Evolutionary conservation across 2,329 filamentous ascomycete species (phyloP), one percentile per base, ranked within the genome.

Genomic region (Colletotrichum sp.): DNA sequence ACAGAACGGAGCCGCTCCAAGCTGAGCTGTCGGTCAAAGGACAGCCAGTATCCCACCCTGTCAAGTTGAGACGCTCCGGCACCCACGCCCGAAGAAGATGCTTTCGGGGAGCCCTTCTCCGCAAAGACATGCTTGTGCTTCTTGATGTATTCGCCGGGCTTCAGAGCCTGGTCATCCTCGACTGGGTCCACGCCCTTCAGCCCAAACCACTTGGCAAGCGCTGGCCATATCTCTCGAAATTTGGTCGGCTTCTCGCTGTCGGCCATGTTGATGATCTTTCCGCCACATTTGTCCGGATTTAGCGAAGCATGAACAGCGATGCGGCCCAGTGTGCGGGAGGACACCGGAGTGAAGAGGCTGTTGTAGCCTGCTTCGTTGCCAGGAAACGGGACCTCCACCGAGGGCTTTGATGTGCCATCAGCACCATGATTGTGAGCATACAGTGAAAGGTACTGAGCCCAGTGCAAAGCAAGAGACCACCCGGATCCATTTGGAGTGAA

Each of bases 21-120:
- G 70, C 86, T 87, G 78, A 89, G 79, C 67, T 88, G 86, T 28
- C 87, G 82, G 75, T 90, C 87, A 76, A 89, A 89, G 8, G 84
- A 85, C 66, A 89, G 80, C 86, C 87, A 85, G 80, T 83, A 84
- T 30, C 87, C 85, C n/a, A 88, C 81, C 74, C 84, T 82, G 78
- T 89, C 83, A 59, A 88, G 76, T 78, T 88, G 82, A 71, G 80
- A 76, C 27, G 80, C 80, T 0, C 86, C 86, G 8, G 78, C 81
- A 0, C 85, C 83, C 6, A 87, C 85, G 0, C 85, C 86, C 4
- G 79, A 79, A 4, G 59, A 75, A 5, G 78, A 28, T 4, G 81
- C 85, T 61, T 78, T 83, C 1, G 65, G 34, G 7, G 69, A 73
- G 0, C 79, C 83, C 12, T 72, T 66, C 8, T 80, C 73, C 3